phyloP scores from a whole-genome alignment of 495 filamentous ascomycete genomes.

The Talaromyces nanjingensis region DNA sequence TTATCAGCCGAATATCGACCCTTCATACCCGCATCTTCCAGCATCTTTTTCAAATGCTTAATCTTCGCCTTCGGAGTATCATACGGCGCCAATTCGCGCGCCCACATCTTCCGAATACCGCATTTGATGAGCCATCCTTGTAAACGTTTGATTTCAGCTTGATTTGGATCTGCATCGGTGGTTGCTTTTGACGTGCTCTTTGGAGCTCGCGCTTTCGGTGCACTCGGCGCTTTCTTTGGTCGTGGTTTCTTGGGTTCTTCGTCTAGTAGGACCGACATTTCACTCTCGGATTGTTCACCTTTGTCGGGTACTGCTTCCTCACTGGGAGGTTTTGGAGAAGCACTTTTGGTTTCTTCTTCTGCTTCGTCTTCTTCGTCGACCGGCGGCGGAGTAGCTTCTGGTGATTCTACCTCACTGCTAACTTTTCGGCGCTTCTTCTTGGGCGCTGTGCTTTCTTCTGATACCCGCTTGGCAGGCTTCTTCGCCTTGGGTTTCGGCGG shows the following conservation, averaged over 20 bases:
- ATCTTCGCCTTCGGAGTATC: conserved; percentile 76
- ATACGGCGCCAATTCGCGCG: conserved; percentile 67
- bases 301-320: conserved; percentile 20
- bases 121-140: conserved; percentile 87
- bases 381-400: conserved; percentile 11
- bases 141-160: conserved; percentile 82
- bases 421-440: conserved; percentile 15
- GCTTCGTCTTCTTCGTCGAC: conserved; percentile 15
- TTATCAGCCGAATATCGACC: conserved; percentile 80
- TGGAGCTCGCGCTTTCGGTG: conserved; percentile 28
- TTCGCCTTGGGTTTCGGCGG: conserved; percentile 26
- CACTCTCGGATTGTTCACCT: conserved; percentile 62
- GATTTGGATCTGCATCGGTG: conserved; percentile 54
- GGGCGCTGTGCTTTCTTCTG: conserved; percentile 17
- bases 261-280: conserved; percentile 69
- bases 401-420: conserved; percentile 15
- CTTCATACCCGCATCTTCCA: conserved; percentile 76
- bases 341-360: conserved; percentile 15
- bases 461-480: conserved; percentile 8
- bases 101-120: conserved; percentile 91
- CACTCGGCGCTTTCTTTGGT: conserved; percentile 24
- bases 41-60: conserved; percentile 66
- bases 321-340: conserved; percentile 12
- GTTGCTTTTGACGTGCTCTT: conserved; percentile 29
- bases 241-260: conserved; percentile 41